Conservation (phyloP, 305 asterid genomes). For the Euphrasia arctica region DNA sequence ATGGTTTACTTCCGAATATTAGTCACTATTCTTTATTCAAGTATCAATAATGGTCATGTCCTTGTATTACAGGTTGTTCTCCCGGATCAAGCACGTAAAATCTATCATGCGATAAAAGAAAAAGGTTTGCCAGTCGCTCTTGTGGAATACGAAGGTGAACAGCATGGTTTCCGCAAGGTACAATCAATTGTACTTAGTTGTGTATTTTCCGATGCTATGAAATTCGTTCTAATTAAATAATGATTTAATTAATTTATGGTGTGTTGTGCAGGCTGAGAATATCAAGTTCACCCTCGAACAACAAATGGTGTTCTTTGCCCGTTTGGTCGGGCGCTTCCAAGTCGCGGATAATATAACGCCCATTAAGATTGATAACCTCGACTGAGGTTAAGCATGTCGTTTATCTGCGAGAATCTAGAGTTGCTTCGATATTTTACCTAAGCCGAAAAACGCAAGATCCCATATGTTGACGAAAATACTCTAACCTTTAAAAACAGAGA, state of each 20-base stretch:
- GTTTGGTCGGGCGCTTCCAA: conserved; percentile 61
- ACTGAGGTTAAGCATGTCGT: conserved; percentile 29
- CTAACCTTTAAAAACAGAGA: too few relatives aligned
- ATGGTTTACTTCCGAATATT: neutral
- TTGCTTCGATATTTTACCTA: too few relatives aligned
- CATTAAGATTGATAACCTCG: conserved; percentile 67
- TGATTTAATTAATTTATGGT: neutral
- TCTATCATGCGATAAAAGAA: conserved; percentile 69
- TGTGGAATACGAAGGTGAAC: conserved; percentile 91
- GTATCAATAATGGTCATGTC: neutral
- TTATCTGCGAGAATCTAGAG: neutral
- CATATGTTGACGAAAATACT: too few relatives aligned
- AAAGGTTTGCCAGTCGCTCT: conserved; percentile 91
- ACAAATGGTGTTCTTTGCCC: conserved; percentile 90
- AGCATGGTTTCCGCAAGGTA: conserved; percentile 95
- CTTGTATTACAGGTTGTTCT: conserved; percentile 58
- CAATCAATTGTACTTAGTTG: conserved; percentile 3
- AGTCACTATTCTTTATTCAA: neutral
- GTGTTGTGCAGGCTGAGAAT: conserved; percentile 68
- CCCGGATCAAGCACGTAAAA: conserved; percentile 83
- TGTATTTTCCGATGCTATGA: conserved; percentile 7
- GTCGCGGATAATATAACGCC: conserved; percentile 84
- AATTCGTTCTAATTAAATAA: neutral
- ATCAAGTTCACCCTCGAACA: conserved; percentile 90
- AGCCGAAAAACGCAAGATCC: too few relatives aligned